Percentiles rank a stretch among this genome's conserved stretches.
Evolutionary conservation across 2,329 filamentous ascomycete species (phyloP).

Genomic region (Huntiella decipiens): DNA sequence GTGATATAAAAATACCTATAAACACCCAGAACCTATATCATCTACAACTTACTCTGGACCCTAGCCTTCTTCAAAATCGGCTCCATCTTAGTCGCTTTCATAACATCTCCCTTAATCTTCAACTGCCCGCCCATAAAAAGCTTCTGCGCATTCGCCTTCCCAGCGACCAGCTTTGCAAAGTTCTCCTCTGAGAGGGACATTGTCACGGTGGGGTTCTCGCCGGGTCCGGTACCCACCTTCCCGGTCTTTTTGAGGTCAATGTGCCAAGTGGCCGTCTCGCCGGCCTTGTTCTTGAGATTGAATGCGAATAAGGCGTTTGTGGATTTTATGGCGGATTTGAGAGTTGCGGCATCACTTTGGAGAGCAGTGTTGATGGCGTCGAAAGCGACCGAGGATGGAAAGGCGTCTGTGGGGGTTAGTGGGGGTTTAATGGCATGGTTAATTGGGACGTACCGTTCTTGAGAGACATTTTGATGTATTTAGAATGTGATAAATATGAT

Average conservation of each 20-base stretch:
- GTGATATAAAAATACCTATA: background rate
- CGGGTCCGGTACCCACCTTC: conserved; percentile 56
- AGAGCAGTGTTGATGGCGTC: conserved; percentile 67
- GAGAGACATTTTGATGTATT: conserved; percentile 3
- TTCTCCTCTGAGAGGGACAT: conserved; percentile 67
- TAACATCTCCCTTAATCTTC: conserved; percentile 94
- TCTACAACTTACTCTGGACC: conserved; percentile 63
- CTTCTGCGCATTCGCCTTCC: conserved; percentile 85
- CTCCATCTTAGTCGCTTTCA: conserved; percentile 97
- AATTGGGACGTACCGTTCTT: conserved; percentile 6
- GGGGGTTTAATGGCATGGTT: too few species aligned
- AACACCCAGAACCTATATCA: background rate
- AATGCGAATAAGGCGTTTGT: conserved; percentile 80
- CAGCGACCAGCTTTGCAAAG: conserved; percentile 63
- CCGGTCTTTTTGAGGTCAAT: conserved; percentile 89
- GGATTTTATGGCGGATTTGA: conserved; percentile 76
- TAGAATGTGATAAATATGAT: too few species aligned
- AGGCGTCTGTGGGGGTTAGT: conserved; percentile 38
- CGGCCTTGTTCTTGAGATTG: conserved; percentile 70
- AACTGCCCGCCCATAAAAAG: conserved; percentile 97
- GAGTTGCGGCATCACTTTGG: conserved; percentile 46
- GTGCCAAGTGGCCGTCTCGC: conserved; percentile 73
- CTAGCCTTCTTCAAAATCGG: conserved; percentile 79
- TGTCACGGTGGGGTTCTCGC: conserved; percentile 76
- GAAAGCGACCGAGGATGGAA: conserved; percentile 81